Percentiles rank a stretch among this genome's conserved stretches.
phyloP scores from a whole-genome alignment of 2,329 filamentous ascomycete genomes.

The Fusarium dimerum region DNA sequence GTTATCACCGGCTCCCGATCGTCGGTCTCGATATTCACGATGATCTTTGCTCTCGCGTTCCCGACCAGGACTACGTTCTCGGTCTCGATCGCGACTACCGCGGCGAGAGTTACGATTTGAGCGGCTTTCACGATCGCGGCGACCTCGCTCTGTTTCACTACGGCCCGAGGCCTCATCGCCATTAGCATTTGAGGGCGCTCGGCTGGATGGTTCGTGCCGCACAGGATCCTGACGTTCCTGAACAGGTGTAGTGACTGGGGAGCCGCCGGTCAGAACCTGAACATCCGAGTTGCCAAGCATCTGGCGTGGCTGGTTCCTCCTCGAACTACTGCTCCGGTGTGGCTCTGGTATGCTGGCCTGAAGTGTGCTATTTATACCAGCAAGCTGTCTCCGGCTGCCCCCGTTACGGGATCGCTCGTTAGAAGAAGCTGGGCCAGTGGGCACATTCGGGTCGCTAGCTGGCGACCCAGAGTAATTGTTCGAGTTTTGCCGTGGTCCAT shows the following conservation, averaged over 20 bases:
- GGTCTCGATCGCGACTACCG: conserved; percentile 51
- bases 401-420: conserved; percentile 38
- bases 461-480: conserved; percentile 24
- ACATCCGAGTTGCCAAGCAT: conserved; percentile 56
- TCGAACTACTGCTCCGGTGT: conserved; percentile 37
- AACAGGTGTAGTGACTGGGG: conserved; percentile 49
- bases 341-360: conserved; percentile 43
- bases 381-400: conserved; percentile 55
- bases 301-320: conserved; percentile 39
- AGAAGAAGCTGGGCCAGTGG: conserved; percentile 38
- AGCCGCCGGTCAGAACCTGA: conserved; percentile 57
- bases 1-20: conserved; percentile 36
- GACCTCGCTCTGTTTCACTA: conserved; percentile 44
- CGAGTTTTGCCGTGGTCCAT: conserved; percentile 27
- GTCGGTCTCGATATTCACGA: conserved; percentile 47
- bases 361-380: conserved; percentile 60
- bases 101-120: conserved; percentile 45
- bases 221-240: conserved; percentile 51
- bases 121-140: conserved; percentile 44
- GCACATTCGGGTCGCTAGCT: conserved; percentile 31
- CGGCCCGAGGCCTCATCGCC: conserved; percentile 33
- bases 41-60: conserved; percentile 49
- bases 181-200: conserved; percentile 34
- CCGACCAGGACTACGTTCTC: conserved; percentile 49
- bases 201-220: conserved; percentile 39